A percentile compares a stretch with the other conserved stretches of the same genome.
phyloP scores from a whole-genome alignment of 257 asterid species.

The Penstemon barbatus region DNA sequence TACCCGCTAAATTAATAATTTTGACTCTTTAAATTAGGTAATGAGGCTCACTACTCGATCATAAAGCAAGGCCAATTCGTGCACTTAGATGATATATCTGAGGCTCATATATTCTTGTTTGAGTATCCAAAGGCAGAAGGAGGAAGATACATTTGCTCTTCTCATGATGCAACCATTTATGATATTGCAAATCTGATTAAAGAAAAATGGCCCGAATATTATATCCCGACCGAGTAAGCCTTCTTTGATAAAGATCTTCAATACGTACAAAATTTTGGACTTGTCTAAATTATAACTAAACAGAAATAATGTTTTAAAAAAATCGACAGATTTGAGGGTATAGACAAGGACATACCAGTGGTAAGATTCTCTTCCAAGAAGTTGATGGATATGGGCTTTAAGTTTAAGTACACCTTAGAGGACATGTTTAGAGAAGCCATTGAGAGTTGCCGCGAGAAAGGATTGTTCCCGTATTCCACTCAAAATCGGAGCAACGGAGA shows the following conservation, averaged over 20 bases:
- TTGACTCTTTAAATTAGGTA: conserved; percentile 42
- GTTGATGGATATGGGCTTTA: conserved; percentile 61
- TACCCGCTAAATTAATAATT: neutral
- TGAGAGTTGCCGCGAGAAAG: conserved; percentile 69
- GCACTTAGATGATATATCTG: conserved; percentile 85
- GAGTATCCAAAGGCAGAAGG: conserved; percentile 66
- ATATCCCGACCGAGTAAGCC: conserved; percentile 71
- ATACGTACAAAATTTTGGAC: neutral
- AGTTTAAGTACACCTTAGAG: conserved; percentile 70
- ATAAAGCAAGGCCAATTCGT: conserved; percentile 86
- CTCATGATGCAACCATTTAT: conserved; percentile 73
- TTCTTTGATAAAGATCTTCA: too few species aligned
- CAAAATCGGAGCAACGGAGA: conserved; percentile 36
- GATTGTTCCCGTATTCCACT: conserved; percentile 64
- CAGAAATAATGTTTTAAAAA: conserved; percentile 6
- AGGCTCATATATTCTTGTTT: conserved; percentile 82
- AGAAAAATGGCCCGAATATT: conserved; percentile 86
- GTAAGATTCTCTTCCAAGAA: conserved; percentile 82
- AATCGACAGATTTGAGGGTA: conserved; percentile 68
- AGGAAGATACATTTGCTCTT: conserved; percentile 89
- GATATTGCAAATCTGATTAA: conserved; percentile 60
- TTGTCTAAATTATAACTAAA: neutral
- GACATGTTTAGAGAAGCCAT: conserved; percentile 88
- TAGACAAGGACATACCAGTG: conserved; percentile 61
- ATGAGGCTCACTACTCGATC: conserved; percentile 81